Base-by-base conservation (phyloP, 2,329 filamentous ascomycete species). In the Cordyceps farinosa region DNA sequence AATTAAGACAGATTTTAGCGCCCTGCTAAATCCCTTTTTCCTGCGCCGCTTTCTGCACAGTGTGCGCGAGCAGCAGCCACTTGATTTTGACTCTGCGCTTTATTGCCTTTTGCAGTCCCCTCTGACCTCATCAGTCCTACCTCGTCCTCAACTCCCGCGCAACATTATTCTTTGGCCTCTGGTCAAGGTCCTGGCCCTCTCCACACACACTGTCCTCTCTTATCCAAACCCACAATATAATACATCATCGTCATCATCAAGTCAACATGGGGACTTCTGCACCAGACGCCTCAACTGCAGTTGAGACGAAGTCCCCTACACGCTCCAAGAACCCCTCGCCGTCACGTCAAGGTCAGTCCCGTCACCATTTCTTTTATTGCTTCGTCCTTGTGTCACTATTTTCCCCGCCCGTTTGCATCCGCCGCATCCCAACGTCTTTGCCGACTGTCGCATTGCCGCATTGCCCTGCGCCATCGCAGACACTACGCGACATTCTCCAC, bases 291-390 rank as follows among this genome's bases (percentile, higher is more conserved):
- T 74, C 75, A 67, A 72, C 71, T 66, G 69, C 74, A 72, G 77
- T 74, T 74, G 75, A 77, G 70, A 78, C 79, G 67, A 80, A 80
- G 74, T 82, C 80, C 69, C 80, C 81, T 67, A 80, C 79, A 71
- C 77, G 76, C 64, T 72, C 77, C 66, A 78, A 72, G 72, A 78
- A 76, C 57, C 42, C 67, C 60, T 76, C 77, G 63, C 74, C 79
- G 69, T 73, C 75, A 53, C 74, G 74, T 63, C 73, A 74, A 78
- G 80, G 80, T 82, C 72, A 74, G 79, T 72, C 34, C 29, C 9
- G 8, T 15, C 44, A 34, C 30, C 29, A 45, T 65, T 55, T 27
- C 60, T 55, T 36, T n/a, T 27, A 22, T 59, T 61, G 61, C 58
- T 54, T 59, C 60, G 63, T 17, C 34, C 45, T 45, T 47, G 38